A percentile compares a stretch with the other conserved stretches of the same genome.
These are phyloP conservation scores for Gynandropsis gynandra DNA, from an alignment of 345 rosid genomes.

Conservation along the genomic window DNA sequence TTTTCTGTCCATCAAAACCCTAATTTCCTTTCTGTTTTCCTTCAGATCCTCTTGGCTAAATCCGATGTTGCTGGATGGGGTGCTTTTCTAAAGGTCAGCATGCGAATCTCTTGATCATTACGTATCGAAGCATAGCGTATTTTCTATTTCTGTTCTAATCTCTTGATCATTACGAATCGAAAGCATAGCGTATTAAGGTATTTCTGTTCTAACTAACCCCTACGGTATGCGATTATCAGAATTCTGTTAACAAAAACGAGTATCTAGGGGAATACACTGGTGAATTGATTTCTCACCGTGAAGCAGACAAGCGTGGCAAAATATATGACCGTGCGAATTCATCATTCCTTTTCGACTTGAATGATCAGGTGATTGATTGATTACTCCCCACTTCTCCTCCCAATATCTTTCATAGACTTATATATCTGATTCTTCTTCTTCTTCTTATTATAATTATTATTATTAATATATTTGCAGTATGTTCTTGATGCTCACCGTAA, in stretches of 20 bases:
- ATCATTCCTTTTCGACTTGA: constrained; percentile 93
- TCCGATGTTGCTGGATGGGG: constrained; percentile 99
- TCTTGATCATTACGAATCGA: no score
- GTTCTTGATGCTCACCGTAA: constrained; percentile 96
- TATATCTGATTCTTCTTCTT: neutral
- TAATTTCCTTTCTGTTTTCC: constrained; percentile 9
- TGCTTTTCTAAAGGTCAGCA: constrained; percentile 82
- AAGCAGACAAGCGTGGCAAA: constrained; percentile 98
- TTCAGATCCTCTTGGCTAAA: constrained; percentile 80
- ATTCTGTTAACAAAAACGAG: constrained; percentile 87
- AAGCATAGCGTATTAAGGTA: no score
- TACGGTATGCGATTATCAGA: constrained; percentile 48
- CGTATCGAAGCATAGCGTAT: neutral
- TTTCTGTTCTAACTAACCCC: no score
- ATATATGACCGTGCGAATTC: constrained; percentile 97
- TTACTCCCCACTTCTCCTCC: constrained; percentile 8
- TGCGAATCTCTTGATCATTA: neutral
- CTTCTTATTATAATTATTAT: neutral
- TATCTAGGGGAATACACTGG: constrained; percentile 99
- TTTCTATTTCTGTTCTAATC: constrained; percentile 10
- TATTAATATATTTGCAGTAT: constrained; percentile 41
- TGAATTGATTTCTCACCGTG: constrained; percentile 85
- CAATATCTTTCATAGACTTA: neutral
- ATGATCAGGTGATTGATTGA: constrained; percentile 76
- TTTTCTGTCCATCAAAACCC: constrained; percentile 9